Evolutionary conservation across 192 early-diverging fungal species (phyloP).

Genomic region (Phlyctochytrium bullatum): DNA sequence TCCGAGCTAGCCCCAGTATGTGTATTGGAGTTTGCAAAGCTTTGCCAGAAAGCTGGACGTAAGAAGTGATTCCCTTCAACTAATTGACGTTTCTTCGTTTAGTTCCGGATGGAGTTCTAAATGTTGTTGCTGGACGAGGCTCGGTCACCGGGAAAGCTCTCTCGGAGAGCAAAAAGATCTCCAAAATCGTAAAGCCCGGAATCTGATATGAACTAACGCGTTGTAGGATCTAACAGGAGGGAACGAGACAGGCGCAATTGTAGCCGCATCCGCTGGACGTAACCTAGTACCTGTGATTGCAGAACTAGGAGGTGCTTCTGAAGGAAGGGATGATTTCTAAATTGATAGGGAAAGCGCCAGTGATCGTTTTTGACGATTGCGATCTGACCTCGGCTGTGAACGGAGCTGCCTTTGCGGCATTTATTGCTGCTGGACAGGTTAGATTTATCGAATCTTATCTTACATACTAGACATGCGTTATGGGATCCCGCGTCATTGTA

Average conservation of each 20-base stretch:
- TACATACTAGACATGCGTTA: slow-evolving; percentile 20
- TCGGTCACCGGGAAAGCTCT: slow-evolving; percentile 54
- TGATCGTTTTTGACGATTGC: slow-evolving; percentile 34
- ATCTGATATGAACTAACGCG: not conserved
- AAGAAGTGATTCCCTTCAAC: slow-evolving; percentile 1
- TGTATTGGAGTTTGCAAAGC: slow-evolving; percentile 3
- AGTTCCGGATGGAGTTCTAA: slow-evolving; percentile 55
- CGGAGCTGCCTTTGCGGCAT: slow-evolving; percentile 13
- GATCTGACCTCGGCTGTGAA: slow-evolving; percentile 27
- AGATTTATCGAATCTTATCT: slow-evolving; percentile 18
- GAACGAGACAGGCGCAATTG: slow-evolving; percentile 23
- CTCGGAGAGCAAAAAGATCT: slow-evolving; percentile 12
- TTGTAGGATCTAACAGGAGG: slow-evolving; percentile 58
- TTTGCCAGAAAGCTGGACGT: not conserved
- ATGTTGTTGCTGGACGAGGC: slow-evolving; percentile 49
- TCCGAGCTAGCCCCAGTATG: slow-evolving; percentile 32
- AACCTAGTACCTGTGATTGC: slow-evolving; percentile 38
- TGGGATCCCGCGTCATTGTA: slow-evolving; percentile 29
- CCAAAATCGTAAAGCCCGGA: slow-evolving; percentile 31
- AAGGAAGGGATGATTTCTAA: slow-evolving; percentile 49
- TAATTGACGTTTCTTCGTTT: not conserved
- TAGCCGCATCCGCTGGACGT: slow-evolving; percentile 51
- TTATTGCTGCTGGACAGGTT: slow-evolving; percentile 29
- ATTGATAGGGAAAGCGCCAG: slow-evolving; percentile 34
- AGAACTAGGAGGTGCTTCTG: not conserved